Percentiles rank a stretch among this genome's conserved stretches.
These are phyloP conservation scores for Colletotrichum lindemuthianum DNA, from an alignment of 2,329 filamentous ascomycete genomes.

Conservation along the genomic window DNA sequence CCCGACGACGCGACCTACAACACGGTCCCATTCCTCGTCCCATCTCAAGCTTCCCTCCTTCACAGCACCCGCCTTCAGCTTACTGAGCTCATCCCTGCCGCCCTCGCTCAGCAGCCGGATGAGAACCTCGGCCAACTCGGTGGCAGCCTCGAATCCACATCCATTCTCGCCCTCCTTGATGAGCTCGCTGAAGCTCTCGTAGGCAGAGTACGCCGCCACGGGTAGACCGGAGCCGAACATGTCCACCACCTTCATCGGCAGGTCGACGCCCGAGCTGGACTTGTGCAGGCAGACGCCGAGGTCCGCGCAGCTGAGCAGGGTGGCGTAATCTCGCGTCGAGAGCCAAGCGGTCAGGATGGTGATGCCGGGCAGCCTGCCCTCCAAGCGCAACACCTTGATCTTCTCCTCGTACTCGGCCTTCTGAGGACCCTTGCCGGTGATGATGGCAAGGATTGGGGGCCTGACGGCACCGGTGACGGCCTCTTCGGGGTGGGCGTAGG, in stretches of 20 bases:
- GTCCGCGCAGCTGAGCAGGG: conserved; percentile 84
- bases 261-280: conserved; percentile 91
- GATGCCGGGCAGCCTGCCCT: conserved; percentile 74
- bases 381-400: conserved; percentile 69
- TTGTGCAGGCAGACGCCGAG: conserved; percentile 92
- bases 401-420: conserved; percentile 77
- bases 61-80: conserved; percentile 74
- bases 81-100: conserved; percentile 63
- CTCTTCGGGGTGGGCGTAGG: conserved; percentile 68
- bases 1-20: conserved; percentile 78
- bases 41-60: conserved; percentile 81
- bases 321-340: conserved; percentile 83
- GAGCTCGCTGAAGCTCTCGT: conserved; percentile 91
- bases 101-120: conserved; percentile 68
- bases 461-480: conserved; percentile 46
- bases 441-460: conserved; percentile 79
- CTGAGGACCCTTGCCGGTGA: conserved; percentile 93
- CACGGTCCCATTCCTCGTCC: conserved; percentile 92
- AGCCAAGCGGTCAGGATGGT: conserved; percentile 87
- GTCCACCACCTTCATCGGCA: conserved; percentile 99
- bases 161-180: conserved; percentile 89
- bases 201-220: conserved; percentile 85
- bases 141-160: conserved; percentile 79
- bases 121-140: conserved; percentile 72
- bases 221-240: conserved; percentile 97